phyloP scores from a whole-genome alignment of 2,329 filamentous ascomycete genomes.

The Colletotrichum lentis region DNA sequence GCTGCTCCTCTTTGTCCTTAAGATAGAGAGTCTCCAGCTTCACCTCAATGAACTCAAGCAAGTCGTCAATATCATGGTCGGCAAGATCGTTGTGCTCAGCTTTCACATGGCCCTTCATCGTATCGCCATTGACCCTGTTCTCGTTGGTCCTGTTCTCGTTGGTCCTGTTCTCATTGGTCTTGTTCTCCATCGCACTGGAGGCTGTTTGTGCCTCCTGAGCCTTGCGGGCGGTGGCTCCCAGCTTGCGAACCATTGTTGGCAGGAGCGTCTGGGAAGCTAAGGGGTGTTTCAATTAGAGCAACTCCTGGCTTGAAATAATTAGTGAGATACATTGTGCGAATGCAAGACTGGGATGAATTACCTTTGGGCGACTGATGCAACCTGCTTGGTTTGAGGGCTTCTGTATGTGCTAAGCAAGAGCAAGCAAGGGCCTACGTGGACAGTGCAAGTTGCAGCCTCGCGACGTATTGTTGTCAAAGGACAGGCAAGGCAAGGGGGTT shows the following conservation, averaged over 20 bases:
- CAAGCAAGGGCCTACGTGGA: not conserved
- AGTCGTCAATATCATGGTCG: not conserved
- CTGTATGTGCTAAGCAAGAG: not conserved
- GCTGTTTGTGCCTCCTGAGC: not conserved
- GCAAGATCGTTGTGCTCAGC: not conserved
- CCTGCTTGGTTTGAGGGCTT: not conserved
- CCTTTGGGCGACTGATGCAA: not conserved
- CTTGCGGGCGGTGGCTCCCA: not conserved
- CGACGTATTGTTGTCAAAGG: too few relatives aligned
- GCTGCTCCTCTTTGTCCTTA: too few relatives aligned
- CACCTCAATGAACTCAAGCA: not conserved
- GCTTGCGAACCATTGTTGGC: not conserved
- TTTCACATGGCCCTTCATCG: not conserved
- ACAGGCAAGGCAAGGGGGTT: too few relatives aligned
- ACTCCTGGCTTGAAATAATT: too few relatives aligned
- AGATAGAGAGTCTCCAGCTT: not conserved
- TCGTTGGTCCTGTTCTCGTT: too few relatives aligned
- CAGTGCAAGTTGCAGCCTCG: too few relatives aligned
- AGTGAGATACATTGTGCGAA: not conserved
- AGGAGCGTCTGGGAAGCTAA: not conserved
- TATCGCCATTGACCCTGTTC: not conserved
- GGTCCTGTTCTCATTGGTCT: too few relatives aligned
- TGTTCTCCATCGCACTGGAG: not conserved
- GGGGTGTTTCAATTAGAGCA: not conserved
- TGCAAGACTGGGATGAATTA: not conserved